Conservation (phyloP, 345 rosid genomes). For the rapeseed (Brassica napus) region DNA sequence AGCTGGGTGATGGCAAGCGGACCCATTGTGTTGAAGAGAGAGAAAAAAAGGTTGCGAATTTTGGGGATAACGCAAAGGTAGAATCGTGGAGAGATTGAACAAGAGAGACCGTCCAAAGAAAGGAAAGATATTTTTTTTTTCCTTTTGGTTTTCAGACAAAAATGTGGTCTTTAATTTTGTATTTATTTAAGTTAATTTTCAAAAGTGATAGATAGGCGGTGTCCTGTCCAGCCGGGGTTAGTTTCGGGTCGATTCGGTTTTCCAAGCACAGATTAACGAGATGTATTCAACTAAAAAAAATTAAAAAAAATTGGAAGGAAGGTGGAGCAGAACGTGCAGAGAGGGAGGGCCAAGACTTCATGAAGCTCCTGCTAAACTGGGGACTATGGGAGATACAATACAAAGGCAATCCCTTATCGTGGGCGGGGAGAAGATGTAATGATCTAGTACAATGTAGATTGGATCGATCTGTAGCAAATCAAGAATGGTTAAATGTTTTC, state of each 20-base stretch:
- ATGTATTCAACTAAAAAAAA: no score
- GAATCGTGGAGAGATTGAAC: slow-evolving; percentile 36
- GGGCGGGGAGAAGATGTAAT: not conserved
- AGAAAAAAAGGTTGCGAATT: slow-evolving; percentile 12
- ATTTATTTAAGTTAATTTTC: not conserved
- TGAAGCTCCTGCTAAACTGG: not conserved
- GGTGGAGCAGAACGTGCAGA: not conserved
- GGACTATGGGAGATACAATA: not conserved
- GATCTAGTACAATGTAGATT: not conserved
- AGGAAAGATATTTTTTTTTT: slow-evolving; percentile 1
- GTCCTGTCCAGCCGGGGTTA: no score
- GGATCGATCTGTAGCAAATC: not conserved
- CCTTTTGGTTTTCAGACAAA: not conserved
- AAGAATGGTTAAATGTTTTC: not conserved
- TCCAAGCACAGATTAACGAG: no score
- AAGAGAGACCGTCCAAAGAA: slow-evolving; percentile 4
- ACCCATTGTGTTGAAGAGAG: slow-evolving; percentile 39
- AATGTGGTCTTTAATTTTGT: slow-evolving; percentile 16
- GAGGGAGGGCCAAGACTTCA: not conserved
- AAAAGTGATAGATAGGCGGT: no score
- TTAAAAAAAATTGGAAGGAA: not conserved
- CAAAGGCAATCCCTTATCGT: not conserved
- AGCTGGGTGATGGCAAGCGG: slow-evolving; percentile 80
- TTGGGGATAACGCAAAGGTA: slow-evolving; percentile 21
- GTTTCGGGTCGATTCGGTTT: no score